Percentiles rank a stretch among this genome's conserved stretches.
Conservation (phyloP, 2,329 filamentous ascomycete species). For the Alternaria atra region DNA sequence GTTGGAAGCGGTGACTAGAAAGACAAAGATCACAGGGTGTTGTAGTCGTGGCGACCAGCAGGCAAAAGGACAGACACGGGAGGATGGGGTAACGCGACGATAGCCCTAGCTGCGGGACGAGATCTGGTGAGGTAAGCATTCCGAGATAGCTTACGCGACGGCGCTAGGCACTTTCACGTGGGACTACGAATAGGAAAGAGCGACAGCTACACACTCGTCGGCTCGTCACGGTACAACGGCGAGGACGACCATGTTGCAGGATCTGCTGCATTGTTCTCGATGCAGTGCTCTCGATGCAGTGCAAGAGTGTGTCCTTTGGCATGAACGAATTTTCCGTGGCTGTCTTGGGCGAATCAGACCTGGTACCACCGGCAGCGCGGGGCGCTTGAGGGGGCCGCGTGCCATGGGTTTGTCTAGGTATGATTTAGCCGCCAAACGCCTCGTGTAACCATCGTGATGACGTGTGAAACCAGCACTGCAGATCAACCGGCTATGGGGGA, state of each 20-base stretch:
- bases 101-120: constrained; percentile 9
- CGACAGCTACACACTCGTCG: background rate
- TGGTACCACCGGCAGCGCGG: constrained; percentile 6
- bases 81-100: constrained; percentile 20
- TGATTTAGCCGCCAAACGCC: constrained; percentile 15
- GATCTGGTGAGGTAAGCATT: constrained; percentile 8
- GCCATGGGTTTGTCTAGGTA: constrained; percentile 5
- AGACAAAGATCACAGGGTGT: constrained; percentile 2
- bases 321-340: constrained; percentile 30
- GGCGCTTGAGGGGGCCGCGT: constrained; percentile 6
- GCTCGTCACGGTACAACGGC: background rate
- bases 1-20: constrained; percentile 8
- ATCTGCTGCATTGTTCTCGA: constrained; percentile 5
- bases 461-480: background rate
- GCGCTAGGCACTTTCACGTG: constrained; percentile 4
- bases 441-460: constrained; percentile 21
- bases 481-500: background rate
- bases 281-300: too few relatives aligned
- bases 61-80: background rate
- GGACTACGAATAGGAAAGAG: constrained; percentile 4
- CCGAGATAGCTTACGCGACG: constrained; percentile 9
- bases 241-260: constrained; percentile 4
- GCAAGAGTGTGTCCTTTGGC: constrained; percentile 22
- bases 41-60: constrained; percentile 9
- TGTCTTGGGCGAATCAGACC: constrained; percentile 3